A percentile compares a stretch with the other conserved stretches of the same genome.
Conservation (phyloP, 768 basidiomycete species). For the Amanita phalloides region DNA sequence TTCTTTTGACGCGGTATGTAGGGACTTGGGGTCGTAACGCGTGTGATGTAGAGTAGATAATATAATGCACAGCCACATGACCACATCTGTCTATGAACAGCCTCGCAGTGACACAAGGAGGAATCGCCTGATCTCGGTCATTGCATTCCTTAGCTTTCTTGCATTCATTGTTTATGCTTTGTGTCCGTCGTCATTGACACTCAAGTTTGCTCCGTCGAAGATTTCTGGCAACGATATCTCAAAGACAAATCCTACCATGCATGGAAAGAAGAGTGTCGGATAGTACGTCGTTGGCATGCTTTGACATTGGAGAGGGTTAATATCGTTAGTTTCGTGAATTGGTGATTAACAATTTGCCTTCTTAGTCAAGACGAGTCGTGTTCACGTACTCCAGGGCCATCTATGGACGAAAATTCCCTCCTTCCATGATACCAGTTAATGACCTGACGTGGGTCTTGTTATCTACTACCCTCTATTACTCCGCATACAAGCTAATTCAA, state of each 20-base stretch:
- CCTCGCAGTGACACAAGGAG: not conserved
- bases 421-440: constrained; percentile 68
- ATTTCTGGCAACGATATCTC: not conserved
- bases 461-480: not conserved
- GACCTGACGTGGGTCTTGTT: constrained; percentile 67
- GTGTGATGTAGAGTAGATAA: constrained; percentile 29
- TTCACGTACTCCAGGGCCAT: constrained; percentile 58
- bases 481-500: not conserved
- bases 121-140: not conserved
- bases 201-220: not conserved
- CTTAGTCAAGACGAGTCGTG: not conserved
- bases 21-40: constrained; percentile 74
- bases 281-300: constrained; percentile 41
- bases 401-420: constrained; percentile 88
- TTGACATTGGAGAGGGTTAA: not conserved
- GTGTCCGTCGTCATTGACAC: not conserved
- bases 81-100: not conserved
- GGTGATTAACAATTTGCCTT: constrained; percentile 25
- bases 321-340: constrained; percentile 59
- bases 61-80: not conserved
- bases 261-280: constrained; percentile 67
- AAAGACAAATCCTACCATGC: constrained; percentile 19
- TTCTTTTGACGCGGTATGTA: constrained; percentile 16
- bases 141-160: not conserved
- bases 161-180: not conserved